These are phyloP conservation scores for Mycena floridula DNA, from an alignment of 768 basidiomycete species.

Conservation along the genomic window DNA sequence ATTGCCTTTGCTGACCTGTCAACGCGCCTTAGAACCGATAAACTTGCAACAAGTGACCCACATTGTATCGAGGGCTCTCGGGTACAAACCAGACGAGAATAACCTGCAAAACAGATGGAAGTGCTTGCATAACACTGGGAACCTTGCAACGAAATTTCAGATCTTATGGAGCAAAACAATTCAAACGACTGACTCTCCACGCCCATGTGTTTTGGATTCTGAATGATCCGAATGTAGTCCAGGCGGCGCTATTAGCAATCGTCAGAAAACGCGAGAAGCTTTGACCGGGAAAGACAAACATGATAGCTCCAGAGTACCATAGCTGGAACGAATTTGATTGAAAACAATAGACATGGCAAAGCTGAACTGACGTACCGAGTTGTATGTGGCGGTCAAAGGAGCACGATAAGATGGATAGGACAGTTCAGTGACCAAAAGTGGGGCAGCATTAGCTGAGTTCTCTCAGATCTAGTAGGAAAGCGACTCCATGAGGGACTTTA, in stretches of 20 bases:
- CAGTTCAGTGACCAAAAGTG: constrained; percentile 40
- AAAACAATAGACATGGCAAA: constrained; percentile 35
- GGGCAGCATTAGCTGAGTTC: constrained; percentile 34
- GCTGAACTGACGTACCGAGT: constrained; percentile 50
- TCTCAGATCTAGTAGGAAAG: background rate
- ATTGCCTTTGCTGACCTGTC: constrained; percentile 34
- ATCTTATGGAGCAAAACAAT: constrained; percentile 32
- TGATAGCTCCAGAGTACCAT: constrained; percentile 50
- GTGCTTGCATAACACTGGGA: constrained; percentile 35
- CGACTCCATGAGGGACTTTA: constrained; percentile 25
- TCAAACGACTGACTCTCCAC: no score
- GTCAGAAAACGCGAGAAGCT: background rate
- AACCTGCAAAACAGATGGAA: constrained; percentile 34
- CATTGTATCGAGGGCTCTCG: constrained; percentile 43
- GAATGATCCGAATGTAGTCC: constrained; percentile 49
- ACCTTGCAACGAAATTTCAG: constrained; percentile 34
- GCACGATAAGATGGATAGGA: constrained; percentile 38
- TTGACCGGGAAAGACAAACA: constrained; percentile 24
- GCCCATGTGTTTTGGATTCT: constrained; percentile 41
- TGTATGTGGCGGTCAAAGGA: constrained; percentile 38
- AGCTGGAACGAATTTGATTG: no score
- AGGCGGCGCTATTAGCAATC: constrained; percentile 30
- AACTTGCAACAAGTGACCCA: no score
- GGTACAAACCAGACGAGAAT: constrained; percentile 39
- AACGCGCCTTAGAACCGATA: no score